Evolutionary conservation across 768 basidiomycete genomes (phyloP), one percentile per base, ranked within the genome.

Genomic region (Trametes cubensis): DNA sequence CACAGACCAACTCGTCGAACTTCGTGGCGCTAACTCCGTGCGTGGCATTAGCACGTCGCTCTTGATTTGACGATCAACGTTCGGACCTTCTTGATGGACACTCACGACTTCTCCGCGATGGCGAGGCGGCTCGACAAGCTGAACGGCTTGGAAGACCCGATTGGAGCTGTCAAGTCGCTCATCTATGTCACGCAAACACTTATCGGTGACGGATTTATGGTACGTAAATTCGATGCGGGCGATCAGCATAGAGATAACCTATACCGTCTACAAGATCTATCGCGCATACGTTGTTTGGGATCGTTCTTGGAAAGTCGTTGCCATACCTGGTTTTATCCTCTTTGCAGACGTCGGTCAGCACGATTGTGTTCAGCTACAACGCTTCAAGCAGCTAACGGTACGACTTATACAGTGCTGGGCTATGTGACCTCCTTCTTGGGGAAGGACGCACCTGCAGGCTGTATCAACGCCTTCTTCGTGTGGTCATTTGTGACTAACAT

Each of bases 151-250:
- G 23, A 15, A 6, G 52, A 58, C 21, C 41, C 56, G 0, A 63
- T 58, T 17, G 62, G 57, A 4, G 51, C 42, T 6, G 57, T 48
- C 3, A 63, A 63, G 39, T 63, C 52, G 40, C 26, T 52, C 20
- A 45, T 63, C 4, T 63, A 63, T 23, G 62, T 58, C 10, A 58
- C 62, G 3, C 56, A 58, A 18, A 58, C 62, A 14, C 51, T 63
- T 18, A 58, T 63, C 26, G 56, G 56, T 6, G 62, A 63, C 18
- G 51, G 56, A 4, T 63, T 63, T 57, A 58, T 63, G 62, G 62
- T 63, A 26, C 18, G 55, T 18, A 38, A 28, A 18, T 23, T 1
- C 39, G 13, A 8, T 30, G 41, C 28, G 13, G 34, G 10, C 4
- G 34, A 34, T 7, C 6, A 34, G 2, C 34, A 2, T 34, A 10